Evolutionary conservation across 2,329 filamentous ascomycete genomes (phyloP).

Genomic region (Meredithiella fracta): DNA sequence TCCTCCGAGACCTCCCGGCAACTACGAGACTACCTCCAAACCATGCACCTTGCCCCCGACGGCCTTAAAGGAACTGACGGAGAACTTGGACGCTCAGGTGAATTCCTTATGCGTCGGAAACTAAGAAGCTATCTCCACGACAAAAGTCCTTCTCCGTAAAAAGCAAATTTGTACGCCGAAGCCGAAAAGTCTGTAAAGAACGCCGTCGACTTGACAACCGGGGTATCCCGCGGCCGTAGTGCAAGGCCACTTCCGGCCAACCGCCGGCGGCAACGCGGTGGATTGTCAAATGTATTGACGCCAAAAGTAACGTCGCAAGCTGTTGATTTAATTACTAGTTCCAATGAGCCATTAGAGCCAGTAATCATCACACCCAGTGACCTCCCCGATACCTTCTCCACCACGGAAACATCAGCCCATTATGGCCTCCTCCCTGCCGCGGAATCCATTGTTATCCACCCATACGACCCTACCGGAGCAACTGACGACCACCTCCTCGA

Average conservation of each 20-base stretch:
- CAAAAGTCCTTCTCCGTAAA: constrained; percentile 86
- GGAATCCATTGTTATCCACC: constrained; percentile 74
- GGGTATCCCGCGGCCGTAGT: constrained; percentile 24
- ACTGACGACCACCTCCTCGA: constrained; percentile 94
- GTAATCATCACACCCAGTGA: neutral
- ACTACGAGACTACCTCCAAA: constrained; percentile 77
- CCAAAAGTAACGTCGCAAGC: neutral
- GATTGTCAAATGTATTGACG: constrained; percentile 31
- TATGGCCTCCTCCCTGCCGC: constrained; percentile 86
- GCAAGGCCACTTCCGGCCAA: constrained; percentile 47
- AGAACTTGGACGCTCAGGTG: constrained; percentile 46
- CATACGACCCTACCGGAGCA: constrained; percentile 64
- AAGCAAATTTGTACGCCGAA: constrained; percentile 58
- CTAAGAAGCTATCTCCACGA: constrained; percentile 75
- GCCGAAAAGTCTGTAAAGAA: constrained; percentile 62
- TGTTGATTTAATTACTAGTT: neutral
- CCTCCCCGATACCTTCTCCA: constrained; percentile 48
- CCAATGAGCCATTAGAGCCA: neutral
- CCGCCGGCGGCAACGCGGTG: constrained; percentile 67
- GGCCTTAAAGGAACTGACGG: constrained; percentile 8
- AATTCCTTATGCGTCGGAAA: constrained; percentile 79
- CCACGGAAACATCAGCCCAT: constrained; percentile 76
- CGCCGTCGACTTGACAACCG: constrained; percentile 32
- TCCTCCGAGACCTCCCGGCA: constrained; percentile 76
- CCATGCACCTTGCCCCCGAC: constrained; percentile 48